Conservation (phyloP, 257 asterid species). For the Parsonsia alboflavescens region DNA sequence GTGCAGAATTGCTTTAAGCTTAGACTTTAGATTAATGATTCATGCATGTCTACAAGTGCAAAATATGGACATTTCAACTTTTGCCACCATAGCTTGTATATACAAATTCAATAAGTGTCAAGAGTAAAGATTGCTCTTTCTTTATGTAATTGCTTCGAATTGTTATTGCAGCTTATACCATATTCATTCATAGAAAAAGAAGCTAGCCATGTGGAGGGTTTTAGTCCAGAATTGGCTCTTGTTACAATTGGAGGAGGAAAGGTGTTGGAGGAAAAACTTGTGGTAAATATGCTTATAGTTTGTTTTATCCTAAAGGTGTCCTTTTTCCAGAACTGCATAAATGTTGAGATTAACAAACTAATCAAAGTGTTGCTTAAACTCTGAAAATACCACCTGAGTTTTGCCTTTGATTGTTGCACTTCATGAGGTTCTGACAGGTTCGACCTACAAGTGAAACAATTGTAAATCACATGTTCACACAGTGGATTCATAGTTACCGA, state of each 20-base stretch:
- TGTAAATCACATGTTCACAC: constrained; percentile 99
- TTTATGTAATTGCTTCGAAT: constrained; percentile 16
- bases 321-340: neutral
- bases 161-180: constrained; percentile 69
- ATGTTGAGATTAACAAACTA: neutral
- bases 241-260: constrained; percentile 98
- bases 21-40: neutral
- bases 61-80: neutral
- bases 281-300: constrained; percentile 47
- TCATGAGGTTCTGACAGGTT: constrained; percentile 97
- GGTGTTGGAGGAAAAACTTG: constrained; percentile 99
- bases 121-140: neutral
- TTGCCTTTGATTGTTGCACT: constrained; percentile 57
- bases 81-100: neutral
- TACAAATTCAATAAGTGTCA: neutral
- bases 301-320: constrained; percentile 7
- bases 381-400: constrained; percentile 36
- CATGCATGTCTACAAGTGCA: neutral
- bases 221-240: constrained; percentile 94
- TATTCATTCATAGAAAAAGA: constrained; percentile 97
- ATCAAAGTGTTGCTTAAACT: constrained; percentile 17
- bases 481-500: constrained; percentile 97
- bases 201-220: constrained; percentile 98
- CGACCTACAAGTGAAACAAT: constrained; percentile 99
- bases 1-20: neutral